Evolutionary conservation across 768 basidiomycete genomes (phyloP), one percentile per base, ranked within the genome.

Genomic region (Boletus reticulatus): DNA sequence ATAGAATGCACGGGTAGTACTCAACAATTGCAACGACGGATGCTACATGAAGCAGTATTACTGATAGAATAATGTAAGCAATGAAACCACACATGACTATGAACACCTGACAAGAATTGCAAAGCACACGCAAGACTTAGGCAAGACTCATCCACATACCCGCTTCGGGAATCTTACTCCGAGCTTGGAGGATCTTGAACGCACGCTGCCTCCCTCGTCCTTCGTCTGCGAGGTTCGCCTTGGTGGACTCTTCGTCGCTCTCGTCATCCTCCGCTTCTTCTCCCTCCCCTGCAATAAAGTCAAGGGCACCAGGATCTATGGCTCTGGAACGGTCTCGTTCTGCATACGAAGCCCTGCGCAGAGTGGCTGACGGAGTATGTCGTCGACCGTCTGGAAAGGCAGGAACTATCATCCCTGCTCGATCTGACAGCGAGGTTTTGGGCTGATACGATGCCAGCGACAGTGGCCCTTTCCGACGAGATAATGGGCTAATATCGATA

Each of bases 141-240:
- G 84, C 88, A 63, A 92, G 73, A 74, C 89, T 92, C 63, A 88
- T 79, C 88, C 88, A 92, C 88, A 91, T 90, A 37, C 88, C 85
- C 54, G 79, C 80, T 56, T 79, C 80, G 3, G 89, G 89, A 24
- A 91, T 59, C 68, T 82, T 79, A 60, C 81, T 87, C 47, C 88
- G 79, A 20, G 82, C 82, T 66, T 90, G 79, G 48, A 92, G 72
- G 48, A 92, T 92, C 72, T 77, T 83, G 58, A 85, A 65, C 2
- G 89, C 89, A 44, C 76, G 80, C 58, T 77, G 78, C 44, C 84
- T 76, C 2, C 84, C 82, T 41, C 84, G 78, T 24, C 74, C 77
- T 32, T 65, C 67, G 19, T 67, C 67, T 9, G 58, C 38, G 14
- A 39, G 46, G 16, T 65, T 66, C 1, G 67, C 63, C 19, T 58